phyloP scores from a whole-genome alignment of 1,284 basidiomycete species.

The Rhodotorula sp. region DNA sequence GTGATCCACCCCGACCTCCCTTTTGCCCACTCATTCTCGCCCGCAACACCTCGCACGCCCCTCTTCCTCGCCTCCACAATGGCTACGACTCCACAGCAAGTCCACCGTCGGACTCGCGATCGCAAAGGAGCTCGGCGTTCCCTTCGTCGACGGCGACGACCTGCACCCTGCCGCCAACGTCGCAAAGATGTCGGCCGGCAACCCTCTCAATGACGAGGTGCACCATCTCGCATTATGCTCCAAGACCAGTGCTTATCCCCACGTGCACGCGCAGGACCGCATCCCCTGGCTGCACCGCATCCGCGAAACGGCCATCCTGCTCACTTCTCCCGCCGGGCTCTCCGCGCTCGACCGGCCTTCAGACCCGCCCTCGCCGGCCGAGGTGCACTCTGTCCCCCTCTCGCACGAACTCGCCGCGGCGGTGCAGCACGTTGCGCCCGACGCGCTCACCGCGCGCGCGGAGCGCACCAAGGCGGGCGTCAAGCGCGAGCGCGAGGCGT shows the following conservation, averaged over 20 bases:
- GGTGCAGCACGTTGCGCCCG: conserved; percentile 30
- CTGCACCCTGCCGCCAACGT: conserved; percentile 81
- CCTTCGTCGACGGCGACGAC: conserved; percentile 88
- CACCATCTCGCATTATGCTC: not conserved
- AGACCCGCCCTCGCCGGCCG: conserved; percentile 5
- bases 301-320: conserved; percentile 61
- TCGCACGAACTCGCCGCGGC: conserved; percentile 50
- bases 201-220: conserved; percentile 73
- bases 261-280: conserved; percentile 57
- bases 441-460: conserved; percentile 30
- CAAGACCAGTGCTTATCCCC: rapidly evolving
- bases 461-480: conserved; percentile 26
- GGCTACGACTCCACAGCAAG: conserved; percentile 60
- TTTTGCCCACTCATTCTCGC: not conserved
- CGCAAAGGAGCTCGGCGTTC: conserved; percentile 62
- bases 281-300: conserved; percentile 81
- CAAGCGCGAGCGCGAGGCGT: conserved; percentile 56
- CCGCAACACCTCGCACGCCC: not conserved
- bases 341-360: conserved; percentile 22
- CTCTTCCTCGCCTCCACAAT: not conserved
- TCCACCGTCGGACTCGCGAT: conserved; percentile 76
- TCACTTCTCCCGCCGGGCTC: conserved; percentile 39
- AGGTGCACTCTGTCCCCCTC: conserved; percentile 49
- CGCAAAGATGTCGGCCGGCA: conserved; percentile 80
- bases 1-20: not conserved